Base-by-base conservation (phyloP, 2,329 filamentous ascomycete species). In the Davidsoniella neocaledoniae region DNA sequence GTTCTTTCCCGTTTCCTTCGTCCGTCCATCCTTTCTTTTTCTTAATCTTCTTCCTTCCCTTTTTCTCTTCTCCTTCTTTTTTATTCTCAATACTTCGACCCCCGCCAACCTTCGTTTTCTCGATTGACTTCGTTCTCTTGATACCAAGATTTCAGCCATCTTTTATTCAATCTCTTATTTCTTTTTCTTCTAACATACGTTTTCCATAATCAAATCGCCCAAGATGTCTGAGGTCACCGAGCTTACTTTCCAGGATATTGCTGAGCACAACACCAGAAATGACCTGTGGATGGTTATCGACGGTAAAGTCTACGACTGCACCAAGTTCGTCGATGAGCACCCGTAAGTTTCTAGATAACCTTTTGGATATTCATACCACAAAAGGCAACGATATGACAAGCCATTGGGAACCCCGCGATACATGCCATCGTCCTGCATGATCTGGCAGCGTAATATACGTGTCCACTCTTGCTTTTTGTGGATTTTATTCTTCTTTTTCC, bases 311-410 rank as follows among this genome's bases (percentile, higher is more conserved):
- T 98, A 96, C 77, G 78, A 96, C 67, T 68, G 73, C 64, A 76
- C 79, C 61, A 83, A 81, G 67, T 98, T 98, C 68, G 73, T 96
- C 58, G 90, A 96, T 64, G 91, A 98, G 79, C 91, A 98, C 68
- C 91, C 91, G 77, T 81, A 72, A 69, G 77, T 76, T 47, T 36
- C 29, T 10, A 38, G 23, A 19, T 49, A 52, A 17, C 50, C 48
- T 37, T 25, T 25, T 51, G 51, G 56, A 62, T 95, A 90, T 60
- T 91, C 7, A 12, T 16, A 19, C 12, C 41, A 12, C 29, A 33
- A 33, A 33, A 33, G 12, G 29, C 29, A 12, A 1, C 29, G 8
- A 9, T 12, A 12, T 33, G 8, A 12, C 8, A 33, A 33, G 29
- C 12, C 12, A 5, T 33, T 33, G 8, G 29, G 12, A 33, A 33